Conservation (phyloP, 2,329 filamentous ascomycete genomes). For the Neonectria magnoliae region DNA sequence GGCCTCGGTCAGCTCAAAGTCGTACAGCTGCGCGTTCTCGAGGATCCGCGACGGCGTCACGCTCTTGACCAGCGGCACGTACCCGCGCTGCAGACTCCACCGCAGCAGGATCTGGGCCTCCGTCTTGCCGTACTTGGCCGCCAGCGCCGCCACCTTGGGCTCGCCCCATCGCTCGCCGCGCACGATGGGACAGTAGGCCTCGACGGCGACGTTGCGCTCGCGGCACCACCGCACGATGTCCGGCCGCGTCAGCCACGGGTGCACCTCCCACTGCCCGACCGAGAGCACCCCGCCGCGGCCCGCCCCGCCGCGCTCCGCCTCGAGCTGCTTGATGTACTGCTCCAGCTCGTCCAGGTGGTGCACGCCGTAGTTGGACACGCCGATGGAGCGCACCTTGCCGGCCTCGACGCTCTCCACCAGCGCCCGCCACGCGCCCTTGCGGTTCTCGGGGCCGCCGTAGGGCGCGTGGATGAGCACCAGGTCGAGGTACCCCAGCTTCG, state of each 20-base stretch:
- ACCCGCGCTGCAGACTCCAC: constrained; percentile 84
- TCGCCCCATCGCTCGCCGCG: constrained; percentile 78
- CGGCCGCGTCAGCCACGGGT: constrained; percentile 84
- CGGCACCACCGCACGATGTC: constrained; percentile 84
- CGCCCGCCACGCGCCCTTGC: constrained; percentile 70
- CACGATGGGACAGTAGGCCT: constrained; percentile 72
- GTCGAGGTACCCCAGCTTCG: constrained; percentile 73
- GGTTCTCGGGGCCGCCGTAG: constrained; percentile 64
- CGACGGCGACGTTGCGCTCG: constrained; percentile 68
- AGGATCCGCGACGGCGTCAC: constrained; percentile 73
- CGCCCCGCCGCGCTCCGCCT: constrained; percentile 66
- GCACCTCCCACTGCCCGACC: constrained; percentile 89
- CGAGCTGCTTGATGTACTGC: constrained; percentile 68
- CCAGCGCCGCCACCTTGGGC: constrained; percentile 69
- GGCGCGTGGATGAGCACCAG: constrained; percentile 71
- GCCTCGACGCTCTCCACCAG: constrained; percentile 71
- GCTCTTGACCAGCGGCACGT: constrained; percentile 78
- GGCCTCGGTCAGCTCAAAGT: constrained; percentile 64
- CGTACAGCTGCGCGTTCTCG: constrained; percentile 67
- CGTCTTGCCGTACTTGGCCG: constrained; percentile 77
- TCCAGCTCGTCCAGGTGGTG: constrained; percentile 71
- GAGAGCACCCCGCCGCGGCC: constrained; percentile 78
- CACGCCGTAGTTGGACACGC: constrained; percentile 73
- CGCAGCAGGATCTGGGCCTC: constrained; percentile 82
- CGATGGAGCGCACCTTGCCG: constrained; percentile 69